phyloP scores from a whole-genome alignment of 2,329 filamentous ascomycete species.

The Aspergillus chevalieri region DNA sequence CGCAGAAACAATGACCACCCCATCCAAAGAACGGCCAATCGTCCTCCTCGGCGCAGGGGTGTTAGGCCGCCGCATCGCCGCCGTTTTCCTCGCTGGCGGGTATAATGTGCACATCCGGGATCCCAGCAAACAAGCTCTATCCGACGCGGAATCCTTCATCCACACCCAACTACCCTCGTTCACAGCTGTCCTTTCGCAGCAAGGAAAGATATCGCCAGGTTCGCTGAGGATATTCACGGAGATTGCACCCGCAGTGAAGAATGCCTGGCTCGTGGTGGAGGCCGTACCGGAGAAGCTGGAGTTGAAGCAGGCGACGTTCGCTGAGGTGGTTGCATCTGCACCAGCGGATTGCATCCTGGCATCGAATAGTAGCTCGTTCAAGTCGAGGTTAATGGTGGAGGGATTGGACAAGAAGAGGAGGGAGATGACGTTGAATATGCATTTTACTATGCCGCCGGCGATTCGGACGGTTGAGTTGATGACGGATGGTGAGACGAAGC shows the following conservation, averaged over 20 bases:
- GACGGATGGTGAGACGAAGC: conserved; percentile 44
- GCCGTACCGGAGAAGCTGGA: conserved; percentile 47
- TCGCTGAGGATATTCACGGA: conserved; percentile 30
- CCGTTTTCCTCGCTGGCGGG: conserved; percentile 20
- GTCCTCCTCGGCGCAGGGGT: conserved; percentile 35
- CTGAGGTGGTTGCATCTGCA: conserved; percentile 37
- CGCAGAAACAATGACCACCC: background rate
- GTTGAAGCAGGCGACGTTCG: conserved; percentile 45
- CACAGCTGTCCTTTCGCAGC: conserved; percentile 17
- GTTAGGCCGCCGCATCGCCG: conserved; percentile 33
- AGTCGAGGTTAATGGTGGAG: conserved; percentile 43
- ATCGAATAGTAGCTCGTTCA: conserved; percentile 49
- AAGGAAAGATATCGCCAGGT: conserved; percentile 19
- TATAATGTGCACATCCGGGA: conserved; percentile 21
- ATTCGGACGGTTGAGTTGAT: conserved; percentile 48
- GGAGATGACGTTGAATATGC: conserved; percentile 41
- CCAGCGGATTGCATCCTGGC: conserved; percentile 44
- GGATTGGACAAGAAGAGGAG: conserved; percentile 23
- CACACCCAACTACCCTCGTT: conserved; percentile 22
- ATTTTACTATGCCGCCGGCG: conserved; percentile 46
- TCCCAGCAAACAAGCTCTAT: conserved; percentile 18
- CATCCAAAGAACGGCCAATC: conserved; percentile 22
- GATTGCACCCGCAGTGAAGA: conserved; percentile 35
- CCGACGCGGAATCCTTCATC: conserved; percentile 25
- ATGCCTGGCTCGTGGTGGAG: conserved; percentile 51